Percentiles rank a stretch among this genome's conserved stretches.
These are phyloP conservation scores for Eucalyptus caleyi DNA, from an alignment of 345 rosid species.

Conservation along the genomic window DNA sequence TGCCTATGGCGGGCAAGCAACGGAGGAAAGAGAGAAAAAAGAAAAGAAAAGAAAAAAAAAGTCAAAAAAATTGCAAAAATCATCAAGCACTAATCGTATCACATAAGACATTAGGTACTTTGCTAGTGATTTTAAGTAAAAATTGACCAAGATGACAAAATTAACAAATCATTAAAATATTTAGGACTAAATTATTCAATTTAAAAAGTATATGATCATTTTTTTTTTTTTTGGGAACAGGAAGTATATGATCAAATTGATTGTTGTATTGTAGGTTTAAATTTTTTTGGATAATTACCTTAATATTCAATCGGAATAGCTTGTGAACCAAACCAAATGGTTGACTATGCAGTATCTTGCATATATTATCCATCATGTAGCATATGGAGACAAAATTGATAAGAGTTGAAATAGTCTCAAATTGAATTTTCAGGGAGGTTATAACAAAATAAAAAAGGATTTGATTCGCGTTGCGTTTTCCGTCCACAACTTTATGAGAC, in stretches of 20 bases:
- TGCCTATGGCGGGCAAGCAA: accelerated
- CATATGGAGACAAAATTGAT: neutral
- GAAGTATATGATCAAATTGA: neutral
- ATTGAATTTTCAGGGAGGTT: neutral
- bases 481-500: neutral
- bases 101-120: accelerated
- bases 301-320: neutral
- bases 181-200: neutral
- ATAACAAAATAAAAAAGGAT: neutral
- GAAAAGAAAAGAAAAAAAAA: neutral
- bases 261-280: accelerated
- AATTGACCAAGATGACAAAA: neutral
- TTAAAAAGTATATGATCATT: neutral
- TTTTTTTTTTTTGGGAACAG: no score
- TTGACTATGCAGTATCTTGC: neutral
- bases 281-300: neutral
- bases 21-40: neutral
- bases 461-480: accelerated
- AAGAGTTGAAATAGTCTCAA: neutral
- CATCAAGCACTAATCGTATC: accelerated
- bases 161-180: neutral
- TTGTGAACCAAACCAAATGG: neutral
- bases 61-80: neutral
- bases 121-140: accelerated
- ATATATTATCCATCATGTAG: neutral